These are phyloP conservation scores for Candida xiaguanensis DNA, from an alignment of 805 yeast genomes.

Conservation along the genomic window DNA sequence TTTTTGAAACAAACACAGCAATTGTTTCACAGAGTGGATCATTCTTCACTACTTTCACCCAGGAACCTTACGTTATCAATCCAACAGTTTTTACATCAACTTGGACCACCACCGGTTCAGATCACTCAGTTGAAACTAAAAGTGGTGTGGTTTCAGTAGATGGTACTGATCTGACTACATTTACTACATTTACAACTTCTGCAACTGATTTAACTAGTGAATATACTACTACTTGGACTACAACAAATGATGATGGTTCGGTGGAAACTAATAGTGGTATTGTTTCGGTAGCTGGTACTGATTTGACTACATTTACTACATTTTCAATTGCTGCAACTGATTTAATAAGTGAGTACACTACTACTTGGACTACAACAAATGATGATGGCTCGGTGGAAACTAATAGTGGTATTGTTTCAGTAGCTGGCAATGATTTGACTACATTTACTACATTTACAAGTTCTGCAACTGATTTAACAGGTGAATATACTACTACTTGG, in stretches of 20 bases:
- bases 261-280: slow-evolving; percentile 10
- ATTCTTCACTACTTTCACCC: slow-evolving; percentile 1
- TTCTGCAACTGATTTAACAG: slow-evolving; percentile 3
- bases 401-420: slow-evolving; percentile 6
- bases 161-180: slow-evolving; percentile 1
- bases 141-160: slow-evolving; percentile 11
- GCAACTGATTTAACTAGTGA: slow-evolving; percentile 8
- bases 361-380: slow-evolving; percentile 8
- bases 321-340: slow-evolving; percentile 8
- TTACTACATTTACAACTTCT: neutral
- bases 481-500: slow-evolving; percentile 13
- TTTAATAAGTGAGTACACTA: too few relatives aligned
- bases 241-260: neutral
- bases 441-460: slow-evolving; percentile 4
- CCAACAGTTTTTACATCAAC: too few relatives aligned
- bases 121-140: slow-evolving; percentile 13
- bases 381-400: slow-evolving; percentile 5
- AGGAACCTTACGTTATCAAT: too few relatives aligned
- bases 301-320: slow-evolving; percentile 7
- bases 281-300: too few relatives aligned
- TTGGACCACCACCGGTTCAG: slow-evolving; percentile 11
- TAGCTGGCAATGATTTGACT: neutral
- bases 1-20: slow-evolving; percentile 11
- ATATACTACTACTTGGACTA: slow-evolving; percentile 13
- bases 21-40: slow-evolving; percentile 10